Conservation (phyloP, 352 stramenopile genomes). For the Elongisporangium prolatum region DNA sequence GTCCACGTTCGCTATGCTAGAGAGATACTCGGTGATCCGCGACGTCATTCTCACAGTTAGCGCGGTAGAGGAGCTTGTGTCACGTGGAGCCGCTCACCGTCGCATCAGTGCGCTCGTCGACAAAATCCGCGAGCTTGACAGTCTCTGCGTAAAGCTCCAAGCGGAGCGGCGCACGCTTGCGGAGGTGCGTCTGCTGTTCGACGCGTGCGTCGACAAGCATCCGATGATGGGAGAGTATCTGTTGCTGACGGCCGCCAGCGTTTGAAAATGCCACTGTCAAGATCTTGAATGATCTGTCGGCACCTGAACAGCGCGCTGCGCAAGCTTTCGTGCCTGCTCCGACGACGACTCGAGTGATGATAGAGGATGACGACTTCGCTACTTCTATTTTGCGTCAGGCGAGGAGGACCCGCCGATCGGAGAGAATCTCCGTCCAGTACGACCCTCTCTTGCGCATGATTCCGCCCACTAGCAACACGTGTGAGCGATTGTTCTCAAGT, state of each 20-base stretch:
- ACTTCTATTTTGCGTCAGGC: too few relatives aligned
- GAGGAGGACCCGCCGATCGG: too few relatives aligned
- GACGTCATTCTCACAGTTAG: slow-evolving; percentile 6
- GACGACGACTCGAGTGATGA: too few relatives aligned
- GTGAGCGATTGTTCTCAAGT: too few relatives aligned
- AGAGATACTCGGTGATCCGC: slow-evolving; percentile 15
- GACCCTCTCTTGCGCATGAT: too few relatives aligned
- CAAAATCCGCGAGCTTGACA: slow-evolving; percentile 13
- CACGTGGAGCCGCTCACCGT: slow-evolving; percentile 7
- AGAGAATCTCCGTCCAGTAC: too few relatives aligned
- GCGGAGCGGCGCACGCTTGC: slow-evolving; percentile 1
- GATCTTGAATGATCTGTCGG: slow-evolving; percentile 2
- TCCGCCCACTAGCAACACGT: too few relatives aligned
- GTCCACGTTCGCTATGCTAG: slow-evolving; percentile 13
- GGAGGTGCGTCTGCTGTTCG: too few relatives aligned
- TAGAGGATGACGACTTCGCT: too few relatives aligned
- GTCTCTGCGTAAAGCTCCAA: slow-evolving; percentile 7
- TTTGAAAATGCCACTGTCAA: slow-evolving; percentile 12
- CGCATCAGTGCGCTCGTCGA: slow-evolving; percentile 5
- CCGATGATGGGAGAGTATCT: too few relatives aligned
- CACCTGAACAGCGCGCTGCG: not conserved
- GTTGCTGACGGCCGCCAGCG: slow-evolving; percentile 2
- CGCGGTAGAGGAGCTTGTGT: slow-evolving; percentile 16
- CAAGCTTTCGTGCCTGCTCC: not conserved
- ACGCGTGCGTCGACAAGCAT: too few relatives aligned